Evolutionary conservation across 2,329 filamentous ascomycete species (phyloP), one percentile per base, ranked within the genome.

Genomic region (Knoxdaviesia proteae): DNA sequence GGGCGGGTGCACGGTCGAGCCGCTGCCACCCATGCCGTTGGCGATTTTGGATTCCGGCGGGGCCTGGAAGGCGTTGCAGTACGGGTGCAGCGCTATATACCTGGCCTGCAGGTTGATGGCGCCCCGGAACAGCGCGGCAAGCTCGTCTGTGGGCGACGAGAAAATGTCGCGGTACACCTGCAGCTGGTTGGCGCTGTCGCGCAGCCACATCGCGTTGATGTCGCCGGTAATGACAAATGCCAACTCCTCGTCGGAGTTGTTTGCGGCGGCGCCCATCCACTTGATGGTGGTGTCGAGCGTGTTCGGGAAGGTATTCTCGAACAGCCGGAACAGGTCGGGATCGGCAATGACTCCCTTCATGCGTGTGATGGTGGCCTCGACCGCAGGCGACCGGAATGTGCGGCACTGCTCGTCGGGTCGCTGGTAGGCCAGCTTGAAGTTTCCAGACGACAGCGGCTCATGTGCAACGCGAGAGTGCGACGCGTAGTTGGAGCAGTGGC

Each of bases 41-140:
- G 58, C 52, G 34, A 88, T 67, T 3, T 74, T 72, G 42, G 80
- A 84, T 42, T 84, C 81, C 3, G 74, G 68, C 0, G 86, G 86
- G 2, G 86, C 84, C 55, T 93, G 86, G 60, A 93, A 93, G 8
- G 83, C 80, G 56, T 93, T 90, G 66, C 86, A 94, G 58, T 90
- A 90, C 0, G 86, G 84, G 10, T 69, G 71, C 33, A 68, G 67
- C 43, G 73, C 63, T 42, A 84, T 66, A 55, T 81, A 83, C 38
- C 78, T 65, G 29, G 77, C 65, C 53, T 84, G 79, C 5, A 80
- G 63, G 53, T 84, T 83, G 54, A 84, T 79, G 3, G 79, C 68
- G 1, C 79, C 79, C 9, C 78, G 68, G 58, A 77, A 82, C 0
- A 84, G 60, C 29, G 70, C 73, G 34, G 77, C 77, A 20, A 84